Evolutionary conservation across 2,329 filamentous ascomycete genomes (phyloP), one percentile per base, ranked within the genome.

Genomic region (Nothophoma quercina): DNA sequence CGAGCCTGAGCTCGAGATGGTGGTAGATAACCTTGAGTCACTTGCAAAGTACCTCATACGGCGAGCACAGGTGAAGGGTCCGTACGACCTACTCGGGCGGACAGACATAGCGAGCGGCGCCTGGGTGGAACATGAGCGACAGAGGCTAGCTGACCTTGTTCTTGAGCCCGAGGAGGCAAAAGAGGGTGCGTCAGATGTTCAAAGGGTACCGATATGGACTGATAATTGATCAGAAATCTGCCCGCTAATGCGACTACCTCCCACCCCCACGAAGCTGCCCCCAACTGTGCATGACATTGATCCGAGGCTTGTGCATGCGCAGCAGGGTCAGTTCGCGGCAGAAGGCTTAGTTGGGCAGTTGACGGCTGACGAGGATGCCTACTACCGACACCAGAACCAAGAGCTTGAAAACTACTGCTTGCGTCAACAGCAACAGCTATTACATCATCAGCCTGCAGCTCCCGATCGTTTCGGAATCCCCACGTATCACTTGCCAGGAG

Each of bases 41-140:
- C 40, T 59, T 5, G 57, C 59, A 2, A 30, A 38, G 12, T 56
- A 49, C 15, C 38, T 62, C 5, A 56, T 62, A 13, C 51, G 51
- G 8, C 36, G 57, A 35, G 56, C 54, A 12, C 59, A 60, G 19
- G 15, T 56, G 1, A 60, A 56, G n/a, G 59, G 57, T 5, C 51
- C 54, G 7, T 60, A 47, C 21, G 51, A 58, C 38, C 29, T 62
- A 13, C 26, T 56, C n/a, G 46, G 29, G 13, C 43, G 59, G 10
- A 25, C 23, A 8, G 33, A 50, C 21, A 25, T 52, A 19, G 55
- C 28, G 13, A 59, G 58, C 18, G 40, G 18, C 12, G 36, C 49
- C 12, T 60, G 58, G 56, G 21, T 34, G 3, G 29, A 41, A 23
- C 33, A 55, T 25, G 49, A 59, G 13, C 22, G 16, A 16, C 18